Evolutionary conservation across 2,329 filamentous ascomycete species (phyloP).

Genomic region (Orbilia oligospora): DNA sequence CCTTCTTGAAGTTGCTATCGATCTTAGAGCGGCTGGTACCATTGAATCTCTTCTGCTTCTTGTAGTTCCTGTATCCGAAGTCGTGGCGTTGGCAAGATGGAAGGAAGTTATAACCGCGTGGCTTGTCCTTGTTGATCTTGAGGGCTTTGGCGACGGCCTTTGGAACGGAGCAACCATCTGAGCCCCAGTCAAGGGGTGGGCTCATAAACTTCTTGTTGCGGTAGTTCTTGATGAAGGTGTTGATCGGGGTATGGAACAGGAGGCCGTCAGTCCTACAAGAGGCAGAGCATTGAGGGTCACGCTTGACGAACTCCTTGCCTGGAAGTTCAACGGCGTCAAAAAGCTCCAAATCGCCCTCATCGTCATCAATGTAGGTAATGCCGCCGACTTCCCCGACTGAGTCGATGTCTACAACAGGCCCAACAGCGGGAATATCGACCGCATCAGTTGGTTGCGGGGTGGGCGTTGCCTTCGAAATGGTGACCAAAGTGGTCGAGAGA

Average conservation of each 20-base stretch:
- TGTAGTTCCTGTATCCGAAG: constrained; percentile 73
- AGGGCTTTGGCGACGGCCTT: constrained; percentile 10
- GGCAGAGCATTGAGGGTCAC: constrained; percentile 32
- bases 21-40: constrained; percentile 67
- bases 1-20: constrained; percentile 70
- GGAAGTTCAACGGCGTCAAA: constrained; percentile 26
- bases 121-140: constrained; percentile 64
- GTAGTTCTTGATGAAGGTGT: constrained; percentile 36
- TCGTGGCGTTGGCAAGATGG: constrained; percentile 72
- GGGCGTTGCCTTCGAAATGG: constrained; percentile 12
- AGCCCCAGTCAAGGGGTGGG: constrained; percentile 24
- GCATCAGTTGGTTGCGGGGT: constrained; percentile 10
- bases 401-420: constrained; percentile 1
- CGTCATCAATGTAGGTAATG: constrained; percentile 34
- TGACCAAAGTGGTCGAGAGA: constrained; percentile 21
- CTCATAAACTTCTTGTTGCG: constrained; percentile 36
- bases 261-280: constrained; percentile 34
- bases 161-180: constrained; percentile 48
- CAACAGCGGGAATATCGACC: background rate
- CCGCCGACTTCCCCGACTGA: constrained; percentile 4
- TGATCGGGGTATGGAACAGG: constrained; percentile 26
- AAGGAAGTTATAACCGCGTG: constrained; percentile 68
- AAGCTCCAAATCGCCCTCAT: constrained; percentile 35
- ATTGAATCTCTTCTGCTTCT: constrained; percentile 69
- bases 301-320: constrained; percentile 32